phyloP scores from a whole-genome alignment of 1,284 basidiomycete species.

The Chondrostereum purpureum region DNA sequence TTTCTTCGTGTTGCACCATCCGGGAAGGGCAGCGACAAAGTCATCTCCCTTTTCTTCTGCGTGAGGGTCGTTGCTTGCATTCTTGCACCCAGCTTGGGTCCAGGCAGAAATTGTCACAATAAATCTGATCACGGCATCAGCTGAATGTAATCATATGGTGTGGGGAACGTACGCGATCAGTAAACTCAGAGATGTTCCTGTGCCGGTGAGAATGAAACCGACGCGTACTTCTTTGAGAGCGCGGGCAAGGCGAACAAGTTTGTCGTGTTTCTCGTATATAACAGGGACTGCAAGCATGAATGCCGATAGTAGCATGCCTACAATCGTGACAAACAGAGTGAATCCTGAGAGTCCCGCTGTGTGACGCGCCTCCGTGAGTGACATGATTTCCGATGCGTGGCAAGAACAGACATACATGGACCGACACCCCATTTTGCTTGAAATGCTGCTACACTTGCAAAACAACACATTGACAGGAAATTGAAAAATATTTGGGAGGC shows the following conservation, averaged over 20 bases:
- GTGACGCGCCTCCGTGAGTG: slow-evolving; percentile 8
- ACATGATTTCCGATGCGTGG: slow-evolving; percentile 8
- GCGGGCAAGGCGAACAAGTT: slow-evolving; percentile 65
- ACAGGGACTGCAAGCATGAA: slow-evolving; percentile 76
- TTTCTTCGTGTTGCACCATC: slow-evolving; percentile 88
- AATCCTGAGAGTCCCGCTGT: slow-evolving; percentile 81
- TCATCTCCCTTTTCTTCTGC: slow-evolving; percentile 55
- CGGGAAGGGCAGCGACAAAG: slow-evolving; percentile 61
- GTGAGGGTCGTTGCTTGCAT: slow-evolving; percentile 68
- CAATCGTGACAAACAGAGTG: slow-evolving; percentile 71
- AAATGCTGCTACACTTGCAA: slow-evolving; percentile 79
- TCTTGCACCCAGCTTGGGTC: slow-evolving; percentile 81
- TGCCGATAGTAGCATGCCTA: slow-evolving; percentile 62
- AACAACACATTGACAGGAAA: slow-evolving; percentile 84
- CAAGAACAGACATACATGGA: slow-evolving; percentile 58
- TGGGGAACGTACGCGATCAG: slow-evolving; percentile 61
- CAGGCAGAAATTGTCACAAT: slow-evolving; percentile 69
- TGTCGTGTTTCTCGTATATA: slow-evolving; percentile 82
- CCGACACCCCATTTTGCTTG: slow-evolving; percentile 78
- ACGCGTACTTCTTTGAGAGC: slow-evolving; percentile 78
- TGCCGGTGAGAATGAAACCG: slow-evolving; percentile 69
- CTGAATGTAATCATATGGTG: not conserved
- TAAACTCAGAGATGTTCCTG: slow-evolving; percentile 58
- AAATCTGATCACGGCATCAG: slow-evolving; percentile 43
- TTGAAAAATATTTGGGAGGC: slow-evolving; percentile 79